Conservation (phyloP, 2,329 filamentous ascomycete genomes). For the Monosporascus cannonballus region DNA sequence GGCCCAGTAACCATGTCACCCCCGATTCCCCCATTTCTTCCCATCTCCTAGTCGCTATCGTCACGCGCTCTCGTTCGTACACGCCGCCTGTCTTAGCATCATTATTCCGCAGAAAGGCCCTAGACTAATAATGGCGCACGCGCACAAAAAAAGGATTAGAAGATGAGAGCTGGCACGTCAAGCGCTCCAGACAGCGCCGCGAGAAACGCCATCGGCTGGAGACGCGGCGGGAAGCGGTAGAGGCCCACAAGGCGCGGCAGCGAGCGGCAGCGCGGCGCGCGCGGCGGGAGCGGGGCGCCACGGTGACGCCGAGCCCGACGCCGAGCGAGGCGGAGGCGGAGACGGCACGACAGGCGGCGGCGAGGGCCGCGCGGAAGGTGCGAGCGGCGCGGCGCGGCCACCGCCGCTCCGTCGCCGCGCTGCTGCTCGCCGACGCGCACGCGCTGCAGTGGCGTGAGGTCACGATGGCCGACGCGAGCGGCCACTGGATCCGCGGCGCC, state of each 20-base stretch:
- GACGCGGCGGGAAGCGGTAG: no score
- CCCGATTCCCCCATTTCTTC: neutral
- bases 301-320: conserved; percentile 3
- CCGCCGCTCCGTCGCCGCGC: neutral
- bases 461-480: neutral
- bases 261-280: neutral
- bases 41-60: neutral
- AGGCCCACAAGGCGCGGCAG: neutral
- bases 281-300: neutral
- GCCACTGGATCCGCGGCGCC: neutral
- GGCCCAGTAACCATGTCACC: neutral
- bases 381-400: neutral
- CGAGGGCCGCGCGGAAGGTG: neutral
- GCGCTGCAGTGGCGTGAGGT: neutral
- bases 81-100: no score
- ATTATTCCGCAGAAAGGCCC: no score
- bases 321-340: conserved; percentile 1
- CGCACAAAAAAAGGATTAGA: neutral
- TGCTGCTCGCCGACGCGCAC: neutral
- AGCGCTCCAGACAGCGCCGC: neutral
- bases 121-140: no score
- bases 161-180: neutral
- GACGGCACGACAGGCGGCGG: neutral
- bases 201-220: no score
- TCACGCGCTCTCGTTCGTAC: neutral